These are phyloP conservation scores for Claviceps paspali DNA, from an alignment of 2,329 filamentous ascomycete species.

Conservation along the genomic window DNA sequence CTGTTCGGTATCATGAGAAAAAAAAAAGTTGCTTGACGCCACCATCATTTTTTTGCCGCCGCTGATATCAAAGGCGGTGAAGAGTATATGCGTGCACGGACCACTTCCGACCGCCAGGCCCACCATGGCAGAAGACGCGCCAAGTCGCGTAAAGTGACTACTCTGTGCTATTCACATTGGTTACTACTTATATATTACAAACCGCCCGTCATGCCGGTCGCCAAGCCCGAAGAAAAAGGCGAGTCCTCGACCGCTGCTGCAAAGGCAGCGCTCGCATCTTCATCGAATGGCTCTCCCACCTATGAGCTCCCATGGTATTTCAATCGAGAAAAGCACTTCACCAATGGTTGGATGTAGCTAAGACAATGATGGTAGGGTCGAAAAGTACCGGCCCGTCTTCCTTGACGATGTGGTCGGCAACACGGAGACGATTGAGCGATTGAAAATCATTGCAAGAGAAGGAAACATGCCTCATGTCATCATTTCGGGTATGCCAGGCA, in stretches of 20 bases:
- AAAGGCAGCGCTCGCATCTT: constrained; percentile 38
- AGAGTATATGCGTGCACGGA: constrained; percentile 12
- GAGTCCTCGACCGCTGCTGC: constrained; percentile 46
- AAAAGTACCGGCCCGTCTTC: constrained; percentile 92
- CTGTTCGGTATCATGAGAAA: too few relatives aligned
- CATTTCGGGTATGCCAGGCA: constrained; percentile 98
- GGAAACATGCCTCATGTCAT: constrained; percentile 99
- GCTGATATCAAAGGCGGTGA: constrained; percentile 13
- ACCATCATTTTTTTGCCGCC: constrained; percentile 3
- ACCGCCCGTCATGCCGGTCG: constrained; percentile 33
- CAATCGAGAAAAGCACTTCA: too few relatives aligned
- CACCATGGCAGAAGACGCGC: constrained; percentile 21
- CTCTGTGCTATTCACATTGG: constrained; percentile 9
- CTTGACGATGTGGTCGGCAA: constrained; percentile 96
- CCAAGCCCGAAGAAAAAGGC: constrained; percentile 35
- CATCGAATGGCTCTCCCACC: constrained; percentile 33
- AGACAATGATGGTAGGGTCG: constrained; percentile 50
- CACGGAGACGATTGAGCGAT: constrained; percentile 87
- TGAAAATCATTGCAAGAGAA: constrained; percentile 97
- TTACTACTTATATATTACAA: neutral
- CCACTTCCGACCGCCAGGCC: too few relatives aligned
- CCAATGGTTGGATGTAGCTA: neutral
- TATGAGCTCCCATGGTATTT: constrained; percentile 69
- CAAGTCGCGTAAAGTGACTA: constrained; percentile 23
- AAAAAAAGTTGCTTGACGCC: constrained; percentile 6